Percentiles rank a stretch among this genome's conserved stretches.
Conservation (phyloP, 2,329 filamentous ascomycete species). For the Graphium sp. region DNA sequence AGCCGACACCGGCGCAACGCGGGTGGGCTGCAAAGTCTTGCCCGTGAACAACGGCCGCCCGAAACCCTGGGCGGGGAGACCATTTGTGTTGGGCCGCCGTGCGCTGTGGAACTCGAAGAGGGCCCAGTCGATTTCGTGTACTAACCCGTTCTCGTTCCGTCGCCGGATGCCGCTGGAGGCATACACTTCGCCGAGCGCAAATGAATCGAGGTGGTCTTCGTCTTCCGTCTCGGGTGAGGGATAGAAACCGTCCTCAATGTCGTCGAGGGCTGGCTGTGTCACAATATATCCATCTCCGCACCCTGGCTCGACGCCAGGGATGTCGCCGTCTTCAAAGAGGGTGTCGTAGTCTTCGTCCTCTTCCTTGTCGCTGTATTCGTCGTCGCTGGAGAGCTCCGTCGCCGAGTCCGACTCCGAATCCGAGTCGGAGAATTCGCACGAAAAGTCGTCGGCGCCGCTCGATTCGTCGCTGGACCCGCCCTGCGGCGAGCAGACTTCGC, state of each 20-base stretch:
- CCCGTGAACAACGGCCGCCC: constrained; percentile 5
- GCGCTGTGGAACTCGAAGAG: constrained; percentile 64
- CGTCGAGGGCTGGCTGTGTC: constrained; percentile 83
- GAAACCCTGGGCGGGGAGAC: constrained; percentile 30
- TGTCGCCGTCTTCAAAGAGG: constrained; percentile 55
- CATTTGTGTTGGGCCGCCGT: constrained; percentile 55
- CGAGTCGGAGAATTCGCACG: constrained; percentile 44
- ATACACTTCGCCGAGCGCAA: constrained; percentile 67
- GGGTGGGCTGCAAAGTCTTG: constrained; percentile 31
- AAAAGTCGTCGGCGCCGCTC: constrained; percentile 33
- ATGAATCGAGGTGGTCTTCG: constrained; percentile 70
- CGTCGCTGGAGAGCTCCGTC: constrained; percentile 34
- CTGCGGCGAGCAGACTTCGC: no score
- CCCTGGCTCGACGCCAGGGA: constrained; percentile 58
- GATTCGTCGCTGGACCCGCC: constrained; percentile 21
- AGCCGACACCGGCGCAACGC: constrained; percentile 38
- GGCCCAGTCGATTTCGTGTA: constrained; percentile 93
- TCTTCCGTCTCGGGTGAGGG: constrained; percentile 53
- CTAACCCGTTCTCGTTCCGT: constrained; percentile 50
- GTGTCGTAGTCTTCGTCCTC: constrained; percentile 38
- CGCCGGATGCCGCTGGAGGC: constrained; percentile 81
- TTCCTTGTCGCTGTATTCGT: constrained; percentile 26
- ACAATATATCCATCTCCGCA: constrained; percentile 65
- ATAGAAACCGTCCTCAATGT: constrained; percentile 71
- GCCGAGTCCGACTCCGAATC: constrained; percentile 41